These are phyloP conservation scores for Cryptococcus amylolentus DNA, from an alignment of 1,284 basidiomycete species.

Conservation along the genomic window DNA sequence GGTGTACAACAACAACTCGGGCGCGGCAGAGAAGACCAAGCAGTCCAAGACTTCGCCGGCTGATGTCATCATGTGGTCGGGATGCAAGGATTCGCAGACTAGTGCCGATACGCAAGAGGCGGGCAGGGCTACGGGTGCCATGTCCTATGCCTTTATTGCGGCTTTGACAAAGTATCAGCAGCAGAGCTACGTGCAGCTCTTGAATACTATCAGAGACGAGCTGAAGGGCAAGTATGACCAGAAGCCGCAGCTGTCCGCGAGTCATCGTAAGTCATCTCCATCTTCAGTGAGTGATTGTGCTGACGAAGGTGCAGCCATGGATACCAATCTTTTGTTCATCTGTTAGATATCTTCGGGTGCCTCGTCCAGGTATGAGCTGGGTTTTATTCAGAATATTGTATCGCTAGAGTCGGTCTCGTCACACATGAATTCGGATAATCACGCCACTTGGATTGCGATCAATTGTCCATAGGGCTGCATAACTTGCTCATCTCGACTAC, in stretches of 20 bases:
- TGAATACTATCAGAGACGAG: constrained; percentile 61
- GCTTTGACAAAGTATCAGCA: constrained; percentile 62
- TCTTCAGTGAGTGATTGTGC: constrained; percentile 4
- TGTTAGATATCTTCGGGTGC: constrained; percentile 9
- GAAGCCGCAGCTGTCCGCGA: constrained; percentile 66
- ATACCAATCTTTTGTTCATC: constrained; percentile 34
- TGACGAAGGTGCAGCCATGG: constrained; percentile 25
- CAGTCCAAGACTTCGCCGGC: constrained; percentile 67
- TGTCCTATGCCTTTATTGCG: constrained; percentile 66
- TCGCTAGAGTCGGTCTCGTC: too few relatives aligned
- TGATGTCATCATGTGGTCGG: constrained; percentile 68
- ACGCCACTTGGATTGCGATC: too few relatives aligned
- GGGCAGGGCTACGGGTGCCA: constrained; percentile 80
- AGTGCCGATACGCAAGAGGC: constrained; percentile 75
- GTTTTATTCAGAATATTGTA: too few relatives aligned
- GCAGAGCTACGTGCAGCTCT: constrained; percentile 76
- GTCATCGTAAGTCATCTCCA: constrained; percentile 35
- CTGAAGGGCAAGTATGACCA: constrained; percentile 67
- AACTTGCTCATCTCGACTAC: too few relatives aligned
- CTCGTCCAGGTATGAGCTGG: too few relatives aligned
- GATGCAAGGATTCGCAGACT: constrained; percentile 90
- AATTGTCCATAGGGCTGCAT: too few relatives aligned
- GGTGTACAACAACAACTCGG: constrained; percentile 29
- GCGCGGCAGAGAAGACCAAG: constrained; percentile 28
- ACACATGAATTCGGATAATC: too few relatives aligned